Conservation (phyloP, 2,329 filamentous ascomycete genomes). For the Fonsecaea multimorphosa region DNA sequence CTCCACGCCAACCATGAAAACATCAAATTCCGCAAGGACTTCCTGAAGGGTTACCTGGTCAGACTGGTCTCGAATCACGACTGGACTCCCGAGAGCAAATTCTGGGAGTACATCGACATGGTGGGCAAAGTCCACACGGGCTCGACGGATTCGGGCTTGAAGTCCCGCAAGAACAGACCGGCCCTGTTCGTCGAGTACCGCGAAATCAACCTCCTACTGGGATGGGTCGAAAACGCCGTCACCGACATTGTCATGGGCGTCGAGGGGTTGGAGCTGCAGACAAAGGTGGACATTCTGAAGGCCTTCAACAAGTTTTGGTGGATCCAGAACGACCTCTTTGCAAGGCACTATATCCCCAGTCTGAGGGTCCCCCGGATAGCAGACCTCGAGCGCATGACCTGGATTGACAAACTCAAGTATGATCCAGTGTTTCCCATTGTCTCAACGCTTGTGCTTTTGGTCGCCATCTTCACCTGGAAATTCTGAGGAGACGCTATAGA, state of each 20-base stretch:
- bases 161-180: conserved; percentile 39
- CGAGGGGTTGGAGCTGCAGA: conserved; percentile 39
- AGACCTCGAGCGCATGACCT: conserved; percentile 2
- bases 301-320: conserved; percentile 44
- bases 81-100: conserved; percentile 41
- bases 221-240: conserved; percentile 42
- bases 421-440: conserved; percentile 12
- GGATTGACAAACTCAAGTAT: conserved; percentile 7
- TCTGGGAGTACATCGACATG: conserved; percentile 43
- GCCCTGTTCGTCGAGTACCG: conserved; percentile 42
- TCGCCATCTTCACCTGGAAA: neutral
- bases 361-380: neutral
- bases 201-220: conserved; percentile 41
- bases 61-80: conserved; percentile 41
- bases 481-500: conserved; percentile 1
- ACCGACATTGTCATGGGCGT: conserved; percentile 41
- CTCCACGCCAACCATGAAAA: conserved; percentile 41
- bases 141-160: conserved; percentile 38
- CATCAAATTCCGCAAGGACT: conserved; percentile 43
- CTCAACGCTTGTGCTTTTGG: conserved; percentile 12
- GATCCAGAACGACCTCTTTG: conserved; percentile 45
- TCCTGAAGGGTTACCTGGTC: conserved; percentile 42
- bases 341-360: conserved; percentile 39
- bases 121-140: conserved; percentile 44
- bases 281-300: conserved; percentile 38